Conservation (phyloP, 768 basidiomycete species). For the Kwoniella dejecticola region DNA sequence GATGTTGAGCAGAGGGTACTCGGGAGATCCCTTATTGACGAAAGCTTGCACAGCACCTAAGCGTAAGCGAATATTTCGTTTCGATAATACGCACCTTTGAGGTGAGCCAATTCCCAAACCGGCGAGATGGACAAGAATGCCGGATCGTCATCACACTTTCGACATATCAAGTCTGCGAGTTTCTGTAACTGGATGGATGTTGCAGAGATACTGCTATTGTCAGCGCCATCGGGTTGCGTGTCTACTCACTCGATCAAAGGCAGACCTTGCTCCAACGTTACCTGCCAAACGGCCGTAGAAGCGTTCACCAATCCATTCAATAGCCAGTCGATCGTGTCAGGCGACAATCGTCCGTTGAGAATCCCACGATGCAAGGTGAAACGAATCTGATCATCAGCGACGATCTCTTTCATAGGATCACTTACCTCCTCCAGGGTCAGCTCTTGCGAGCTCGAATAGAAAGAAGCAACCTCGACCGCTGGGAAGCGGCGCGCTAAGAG, state of each 20-base stretch:
- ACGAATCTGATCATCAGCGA: slow-evolving; percentile 10
- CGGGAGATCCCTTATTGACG: background rate
- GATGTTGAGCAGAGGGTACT: background rate
- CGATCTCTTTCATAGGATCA: background rate
- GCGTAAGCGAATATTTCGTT: background rate
- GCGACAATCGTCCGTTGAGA: background rate
- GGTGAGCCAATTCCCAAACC: slow-evolving; percentile 34
- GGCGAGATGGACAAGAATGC: slow-evolving; percentile 14
- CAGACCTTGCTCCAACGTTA: slow-evolving; percentile 10
- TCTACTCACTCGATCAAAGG: slow-evolving; percentile 26
- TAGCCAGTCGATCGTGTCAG: background rate
- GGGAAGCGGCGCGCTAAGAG: background rate
- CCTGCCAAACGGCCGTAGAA: slow-evolving; percentile 3
- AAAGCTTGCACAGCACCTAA: background rate
- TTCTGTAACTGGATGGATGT: slow-evolving; percentile 2
- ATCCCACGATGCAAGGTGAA: slow-evolving; percentile 14
- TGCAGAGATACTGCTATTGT: slow-evolving; percentile 2
- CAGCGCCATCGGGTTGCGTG: background rate
- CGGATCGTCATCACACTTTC: background rate
- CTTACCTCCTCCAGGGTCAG: slow-evolving; percentile 7
- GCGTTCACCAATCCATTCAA: background rate
- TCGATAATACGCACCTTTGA: slow-evolving; percentile 3
- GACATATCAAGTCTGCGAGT: background rate
- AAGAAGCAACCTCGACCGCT: background rate
- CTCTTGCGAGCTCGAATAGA: background rate